Conservation (phyloP, 2,329 filamentous ascomycete species). For the Nemania abortiva region DNA sequence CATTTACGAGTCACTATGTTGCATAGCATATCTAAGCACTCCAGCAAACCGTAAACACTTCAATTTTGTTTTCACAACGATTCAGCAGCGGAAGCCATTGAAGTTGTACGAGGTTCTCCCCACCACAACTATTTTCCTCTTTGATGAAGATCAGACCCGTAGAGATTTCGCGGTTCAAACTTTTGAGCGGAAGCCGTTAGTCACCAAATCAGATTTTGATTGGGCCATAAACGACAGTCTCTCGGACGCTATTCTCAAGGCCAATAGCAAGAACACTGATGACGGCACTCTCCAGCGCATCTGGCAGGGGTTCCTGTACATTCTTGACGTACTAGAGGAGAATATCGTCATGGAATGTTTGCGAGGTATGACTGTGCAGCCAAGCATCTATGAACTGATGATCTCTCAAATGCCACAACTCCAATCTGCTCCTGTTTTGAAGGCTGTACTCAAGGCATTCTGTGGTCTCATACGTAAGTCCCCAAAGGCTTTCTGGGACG, state of each 20-base stretch:
- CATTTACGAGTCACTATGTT: constrained; percentile 90
- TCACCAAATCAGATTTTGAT: constrained; percentile 82
- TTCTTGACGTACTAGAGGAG: constrained; percentile 79
- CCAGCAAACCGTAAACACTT: constrained; percentile 70
- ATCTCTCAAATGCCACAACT: constrained; percentile 66
- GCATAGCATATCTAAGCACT: constrained; percentile 77
- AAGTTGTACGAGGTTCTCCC: constrained; percentile 81
- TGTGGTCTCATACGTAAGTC: constrained; percentile 79
- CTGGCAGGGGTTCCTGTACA: constrained; percentile 81
- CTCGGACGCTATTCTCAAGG: constrained; percentile 72
- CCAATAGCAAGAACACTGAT: constrained; percentile 62
- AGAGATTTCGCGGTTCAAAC: constrained; percentile 75
- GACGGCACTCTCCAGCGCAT: constrained; percentile 72
- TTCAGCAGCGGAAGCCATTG: constrained; percentile 82
- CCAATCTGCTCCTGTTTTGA: constrained; percentile 69
- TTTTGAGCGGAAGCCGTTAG: constrained; percentile 72
- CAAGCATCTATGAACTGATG: constrained; percentile 73
- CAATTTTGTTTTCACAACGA: constrained; percentile 83
- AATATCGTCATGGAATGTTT: constrained; percentile 82
- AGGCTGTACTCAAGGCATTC: constrained; percentile 77
- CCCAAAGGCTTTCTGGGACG: constrained; percentile 86
- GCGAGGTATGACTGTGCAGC: constrained; percentile 82
- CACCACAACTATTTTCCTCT: constrained; percentile 86
- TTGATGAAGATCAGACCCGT: constrained; percentile 75
- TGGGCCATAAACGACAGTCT: constrained; percentile 86